Evolutionary conservation across 176 grass and related monocot genomes (phyloP), one percentile per base, ranked within the genome.

Genomic region (Oryza meyeriana): DNA sequence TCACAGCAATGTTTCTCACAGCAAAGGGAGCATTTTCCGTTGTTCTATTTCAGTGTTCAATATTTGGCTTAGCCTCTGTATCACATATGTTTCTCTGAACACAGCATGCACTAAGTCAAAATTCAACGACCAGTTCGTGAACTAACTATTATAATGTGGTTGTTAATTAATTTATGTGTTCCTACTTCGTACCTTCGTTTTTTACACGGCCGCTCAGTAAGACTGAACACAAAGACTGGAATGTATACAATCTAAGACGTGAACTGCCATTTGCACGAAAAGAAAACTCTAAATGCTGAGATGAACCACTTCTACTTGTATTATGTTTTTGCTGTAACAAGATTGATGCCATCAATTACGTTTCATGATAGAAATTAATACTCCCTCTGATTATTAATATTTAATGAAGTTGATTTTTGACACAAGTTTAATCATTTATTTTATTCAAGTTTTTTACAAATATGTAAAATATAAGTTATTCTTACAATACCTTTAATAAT

Each of bases 71-170:
- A 55, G 1, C 18, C 18, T 14, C 1, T 44, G 45, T 29, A 81
- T 47, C 78, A 76, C 45, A 71, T 78, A 71, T 78, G 41, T 20
- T 48, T 34, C 33, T 83, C 73, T 78, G 80, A 78, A 55, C 41
- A 55, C 41, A 64, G 36, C 34, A 10, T 59, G 33, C 22, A 44
- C 40, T 4, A 66, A 83, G 26, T 77, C 73, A 77, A 64, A 82
- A 50, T 61, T 44, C 25, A 57, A 17, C 17, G 42, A 72, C 17
- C 28, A 70, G 66, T 48, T 41, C 31, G 24, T 29, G 7, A 32
- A n/a, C n/a, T 61, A 14, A 16, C 17, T 16, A 67, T 1, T 11
- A 25, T 20, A 11, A n/a, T 61, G 27, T 22, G 9, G 9, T 47
- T 29, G 25, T 24, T 40, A 32, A 50, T 3, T 59, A 25, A 65